These are phyloP conservation scores for Colletotrichum melonis DNA, from an alignment of 2,329 filamentous ascomycete genomes.

Conservation along the genomic window DNA sequence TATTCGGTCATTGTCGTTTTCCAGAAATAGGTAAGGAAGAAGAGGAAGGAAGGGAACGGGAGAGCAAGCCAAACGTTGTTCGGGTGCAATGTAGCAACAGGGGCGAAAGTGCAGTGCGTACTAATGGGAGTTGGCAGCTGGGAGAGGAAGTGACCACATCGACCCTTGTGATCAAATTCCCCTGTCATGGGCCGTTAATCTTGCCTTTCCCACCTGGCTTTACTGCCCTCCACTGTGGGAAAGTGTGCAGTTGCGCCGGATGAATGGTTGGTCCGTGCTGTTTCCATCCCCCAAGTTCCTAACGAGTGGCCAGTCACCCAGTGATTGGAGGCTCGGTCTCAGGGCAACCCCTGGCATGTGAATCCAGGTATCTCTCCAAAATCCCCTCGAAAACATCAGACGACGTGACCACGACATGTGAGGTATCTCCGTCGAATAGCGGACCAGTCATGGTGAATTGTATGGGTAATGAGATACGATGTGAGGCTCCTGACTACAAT, in stretches of 20 bases:
- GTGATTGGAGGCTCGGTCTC: constrained; percentile 11
- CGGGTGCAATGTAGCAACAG: constrained; percentile 20
- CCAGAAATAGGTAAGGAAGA: background rate
- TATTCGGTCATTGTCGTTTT: constrained; percentile 32
- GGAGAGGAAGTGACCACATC: constrained; percentile 34
- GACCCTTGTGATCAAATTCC: constrained; percentile 34
- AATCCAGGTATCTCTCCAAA: constrained; percentile 12
- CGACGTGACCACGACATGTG: constrained; percentile 27
- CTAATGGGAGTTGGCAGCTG: constrained; percentile 21
- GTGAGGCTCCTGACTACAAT: too few relatives aligned
- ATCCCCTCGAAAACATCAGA: constrained; percentile 21
- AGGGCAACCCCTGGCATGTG: constrained; percentile 35
- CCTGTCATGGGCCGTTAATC: constrained; percentile 33
- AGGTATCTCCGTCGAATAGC: background rate
- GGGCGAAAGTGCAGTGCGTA: constrained; percentile 15
- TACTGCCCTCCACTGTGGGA: background rate
- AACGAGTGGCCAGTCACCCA: constrained; percentile 3
- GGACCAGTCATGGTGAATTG: background rate
- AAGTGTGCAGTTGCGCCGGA: constrained; percentile 30
- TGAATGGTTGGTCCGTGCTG: constrained; percentile 30
- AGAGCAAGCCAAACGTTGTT: constrained; percentile 8
- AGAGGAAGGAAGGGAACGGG: background rate
- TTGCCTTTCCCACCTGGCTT: constrained; percentile 26
- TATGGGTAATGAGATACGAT: background rate
- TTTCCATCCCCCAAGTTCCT: background rate